Base-by-base conservation (phyloP, 495 filamentous ascomycete genomes). In the Monascus purpureus region DNA sequence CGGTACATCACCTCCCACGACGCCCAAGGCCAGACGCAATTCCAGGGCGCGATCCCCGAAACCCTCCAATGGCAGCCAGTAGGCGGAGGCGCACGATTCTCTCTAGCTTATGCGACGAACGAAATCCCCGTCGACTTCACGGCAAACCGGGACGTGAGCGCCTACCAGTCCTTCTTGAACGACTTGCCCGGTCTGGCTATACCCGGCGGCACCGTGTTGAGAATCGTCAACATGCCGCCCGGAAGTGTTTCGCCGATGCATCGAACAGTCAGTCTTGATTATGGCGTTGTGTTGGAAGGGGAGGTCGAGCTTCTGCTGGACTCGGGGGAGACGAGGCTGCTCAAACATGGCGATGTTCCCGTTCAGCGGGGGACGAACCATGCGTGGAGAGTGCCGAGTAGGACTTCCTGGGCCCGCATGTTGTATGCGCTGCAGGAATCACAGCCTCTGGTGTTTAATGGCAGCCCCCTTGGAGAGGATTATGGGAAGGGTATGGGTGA, bases 261-360 rank as follows among this genome's bases (percentile, higher is more conserved):
- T 42, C 58, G 75, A 1, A 80, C 77, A 2, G 60, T 71, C 42
- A 67, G 55, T 1, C 46, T 82, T 2, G 77, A 82, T 38, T 81
- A 76, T 36, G 74, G 74, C 9, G 61, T 80, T 36, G 61, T 82
- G 13, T 32, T 82, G 6, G 75, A 80, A 41, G 77, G 77, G 2
- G 46, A 61, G 37, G 24, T 81, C 36, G 77, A 82, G 44, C 80
- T 78, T 47, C 79, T 76, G 72, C 74, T 36, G 3, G 72, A 78
- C 48, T 63, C 68, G 0, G 56, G 51, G 4, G 47, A 55, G 9
- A 68, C 68, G 39, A 73, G 73, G 37, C 43, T 76, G 43, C 29
- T 78, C 49, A 72, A 76, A 40, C 76, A 75, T 32, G 64, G 69
- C 20, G 75, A 80, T 45, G 73, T 73, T 6, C 70, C 75, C 43